Base-by-base conservation (phyloP, 768 basidiomycete genomes). In the Galerina sulciceps region DNA sequence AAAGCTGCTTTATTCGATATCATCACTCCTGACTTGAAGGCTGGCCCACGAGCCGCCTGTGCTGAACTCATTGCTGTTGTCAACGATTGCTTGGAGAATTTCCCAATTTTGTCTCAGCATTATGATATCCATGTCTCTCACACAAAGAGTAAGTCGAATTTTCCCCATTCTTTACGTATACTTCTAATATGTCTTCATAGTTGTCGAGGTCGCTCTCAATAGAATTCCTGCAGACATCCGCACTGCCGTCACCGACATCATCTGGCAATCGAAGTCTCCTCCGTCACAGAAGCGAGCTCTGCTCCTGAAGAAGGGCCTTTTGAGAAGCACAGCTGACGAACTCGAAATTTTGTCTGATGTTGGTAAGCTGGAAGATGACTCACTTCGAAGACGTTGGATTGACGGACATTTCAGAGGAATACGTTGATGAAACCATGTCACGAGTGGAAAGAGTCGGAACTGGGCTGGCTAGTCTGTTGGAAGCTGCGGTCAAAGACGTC, bases 1-100 rank as follows among this genome's bases (percentile, higher is more conserved):
- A 92, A 91, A 66, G 90, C 87, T 0, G 92, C 92, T 0, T 81
- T 90, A 18, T 87, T 93, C 61, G 93, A 95, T 69, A 92, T 95
- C 52, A 89, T 95, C 59, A 89, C 89, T 10, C 85, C 86, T 0
- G 92, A 94, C 65, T 67, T 89, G 35, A 76, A 75, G 41, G 79
- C 73, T 18, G 89, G 91, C 1, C 83, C 86, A 9, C 72, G 83
- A 22, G 90, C 89, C 10, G 87, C 91, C 14, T 85, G 83, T 8
- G 91, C 89, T 10, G 93, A 95, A 70, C 75, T 88, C 2, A 83
- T 95, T 47, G 78, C 87, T 2, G 77, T 94, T 14, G 82, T 86
- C 14, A 85, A 84, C 59, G 82, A 87, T 55, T 85, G 85, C 57
- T 75, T 94, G 34, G 82, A 87, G 43, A 83, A 80, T 55, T 94